Evolutionary conservation across 345 rosid genomes (phyloP).

Genomic region (Mangifera indica): DNA sequence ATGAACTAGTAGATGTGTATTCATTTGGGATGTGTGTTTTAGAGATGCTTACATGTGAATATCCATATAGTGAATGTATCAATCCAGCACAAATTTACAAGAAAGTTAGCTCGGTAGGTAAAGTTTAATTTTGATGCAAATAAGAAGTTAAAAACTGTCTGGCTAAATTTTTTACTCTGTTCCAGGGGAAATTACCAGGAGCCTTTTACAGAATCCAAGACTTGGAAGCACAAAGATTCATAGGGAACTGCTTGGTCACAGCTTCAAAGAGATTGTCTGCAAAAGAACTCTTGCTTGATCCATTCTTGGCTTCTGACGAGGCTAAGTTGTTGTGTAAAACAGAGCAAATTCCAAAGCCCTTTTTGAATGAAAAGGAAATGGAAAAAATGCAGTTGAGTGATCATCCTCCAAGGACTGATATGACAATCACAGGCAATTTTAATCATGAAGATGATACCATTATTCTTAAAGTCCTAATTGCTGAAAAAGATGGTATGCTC

Average conservation of each 20-base stretch:
- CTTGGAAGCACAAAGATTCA: conserved; percentile 62
- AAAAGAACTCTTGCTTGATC: conserved; percentile 56
- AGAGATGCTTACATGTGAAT: conserved; percentile 81
- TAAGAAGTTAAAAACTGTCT: neutral
- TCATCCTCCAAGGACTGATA: conserved; percentile 42
- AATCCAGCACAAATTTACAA: conserved; percentile 75
- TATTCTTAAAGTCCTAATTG: conserved; percentile 57
- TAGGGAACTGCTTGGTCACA: conserved; percentile 58
- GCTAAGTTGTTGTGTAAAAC: conserved; percentile 28
- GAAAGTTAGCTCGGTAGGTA: conserved; percentile 80
- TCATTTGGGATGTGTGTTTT: conserved; percentile 83
- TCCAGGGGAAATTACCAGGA: conserved; percentile 73
- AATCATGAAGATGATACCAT: conserved; percentile 67
- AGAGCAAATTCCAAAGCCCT: conserved; percentile 44
- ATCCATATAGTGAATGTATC: conserved; percentile 74
- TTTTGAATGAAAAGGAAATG: conserved; percentile 54
- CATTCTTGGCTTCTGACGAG: conserved; percentile 57
- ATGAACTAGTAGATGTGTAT: conserved; percentile 78
- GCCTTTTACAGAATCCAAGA: conserved; percentile 61
- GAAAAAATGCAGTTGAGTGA: conserved; percentile 47
- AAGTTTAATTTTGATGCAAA: neutral
- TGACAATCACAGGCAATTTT: conserved; percentile 70
- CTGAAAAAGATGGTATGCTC: conserved; percentile 50
- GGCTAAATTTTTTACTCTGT: conserved; percentile 3
- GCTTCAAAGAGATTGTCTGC: conserved; percentile 71